Evolutionary conservation across 2,329 filamentous ascomycete genomes (phyloP), one percentile per base, ranked within the genome.

Genomic region (Alternaria burnsii): DNA sequence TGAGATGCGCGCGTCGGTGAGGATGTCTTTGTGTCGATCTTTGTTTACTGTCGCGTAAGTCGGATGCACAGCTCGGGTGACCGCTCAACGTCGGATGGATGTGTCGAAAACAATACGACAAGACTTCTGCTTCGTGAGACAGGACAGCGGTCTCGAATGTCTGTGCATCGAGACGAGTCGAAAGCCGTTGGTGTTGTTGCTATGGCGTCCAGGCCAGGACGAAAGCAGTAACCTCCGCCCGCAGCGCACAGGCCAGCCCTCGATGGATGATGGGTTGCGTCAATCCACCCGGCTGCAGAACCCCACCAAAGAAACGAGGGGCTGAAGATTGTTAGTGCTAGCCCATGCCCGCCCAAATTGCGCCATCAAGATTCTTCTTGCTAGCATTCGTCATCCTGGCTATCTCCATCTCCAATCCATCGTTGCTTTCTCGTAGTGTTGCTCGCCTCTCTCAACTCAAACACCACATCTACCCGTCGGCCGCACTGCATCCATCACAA

Each of bases 341-440:
- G 66, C 58, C 55, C 58, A 74, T 73, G 71, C 67, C 62, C 59
- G 60, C 63, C 52, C 66, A 34, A 48, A 64, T 68, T 58, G 61
- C 68, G 66, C 70, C 67, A 69, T 72, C 61, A 59, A 71, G 62
- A 67, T 71, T 70, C 70, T 69, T 74, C 59, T 67, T 76, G 58
- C 62, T 75, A 54, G 69, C 71, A 44, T 46, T 74, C 64, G 50
- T 71, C 69, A 71, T 77, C 62, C 71, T 77, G 75, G 73, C 74
- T 57, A 62, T 68, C 62, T 73, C 73, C 65, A 51, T 76, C 24
- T 52, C 77, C 30, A 67, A 68, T 24, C 65, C 73, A 10, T 66
- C 74, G 34, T 52, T 71, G 36, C 61, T 78, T 42, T 67, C 70
- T 48, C 72, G 76, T 52, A 71, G 71, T 61, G 56, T 69, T 38